Base-by-base conservation (phyloP, 352 stramenopile genomes). In the Blastocystis sp. region DNA sequence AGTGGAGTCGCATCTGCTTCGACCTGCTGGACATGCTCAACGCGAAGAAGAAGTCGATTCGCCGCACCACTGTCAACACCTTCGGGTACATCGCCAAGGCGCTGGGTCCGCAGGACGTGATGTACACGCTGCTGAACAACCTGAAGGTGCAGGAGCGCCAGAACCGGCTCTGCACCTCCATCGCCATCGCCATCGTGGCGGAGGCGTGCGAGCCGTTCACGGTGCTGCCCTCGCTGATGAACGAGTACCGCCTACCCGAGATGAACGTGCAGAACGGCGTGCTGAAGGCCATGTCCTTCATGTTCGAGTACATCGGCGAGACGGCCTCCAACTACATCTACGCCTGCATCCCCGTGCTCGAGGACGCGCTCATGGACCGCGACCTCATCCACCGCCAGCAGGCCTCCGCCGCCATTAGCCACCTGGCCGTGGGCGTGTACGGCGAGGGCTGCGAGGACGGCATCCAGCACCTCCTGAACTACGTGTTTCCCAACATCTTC, bases 301-400 rank as follows among this genome's bases (percentile, higher is more conserved):
- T 99, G 96, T 99, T 99, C 90, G 95, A 99, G 92, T 99, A 99
- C 92, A 99, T 99, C 92, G 97, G 96, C 84, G 95, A 98, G 89
- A 98, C 98, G 94, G 95, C 94, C 78, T 98, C 98, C 91, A 96
- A 99, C 91, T 99, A 99, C 91, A 98, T 99, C 66, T 99, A 98
- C 91, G 95, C 96, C 1, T 96, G 98, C n/a, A 93, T 95, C 2
- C 96, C 97, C 21, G 90, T 99, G 76, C 92, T 99, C 21, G 95
- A 99, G 89, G 96, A 99, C 91, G 96, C 97, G 53, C 92, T 99
- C 10, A 98, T 98, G 95, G 96, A 99, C 89, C 94, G 96, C 53
- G 97, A 99, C 90, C 90, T 98, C 71, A 96, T 99, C 48, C 96
- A 99, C 92, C 95, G 96, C 21, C 91, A 93, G 88, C 99, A 96